These are phyloP conservation scores for Fusarium sp. DNA, from an alignment of 2,329 filamentous ascomycete genomes.

Conservation along the genomic window DNA sequence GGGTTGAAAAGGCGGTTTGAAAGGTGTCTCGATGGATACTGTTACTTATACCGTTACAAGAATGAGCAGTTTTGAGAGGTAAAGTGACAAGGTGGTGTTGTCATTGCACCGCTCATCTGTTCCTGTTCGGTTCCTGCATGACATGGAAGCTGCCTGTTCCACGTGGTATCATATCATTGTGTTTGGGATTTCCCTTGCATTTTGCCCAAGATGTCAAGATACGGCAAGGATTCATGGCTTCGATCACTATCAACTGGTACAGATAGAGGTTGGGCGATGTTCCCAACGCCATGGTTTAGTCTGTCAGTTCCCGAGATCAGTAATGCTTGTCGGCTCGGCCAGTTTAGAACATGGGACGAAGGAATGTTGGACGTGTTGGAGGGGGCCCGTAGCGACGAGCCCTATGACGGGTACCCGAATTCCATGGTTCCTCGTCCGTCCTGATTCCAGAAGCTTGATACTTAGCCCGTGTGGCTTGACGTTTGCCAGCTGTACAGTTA, in stretches of 20 bases:
- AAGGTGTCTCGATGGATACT: conserved; percentile 8
- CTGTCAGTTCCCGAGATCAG: conserved; percentile 47
- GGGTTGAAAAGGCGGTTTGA: conserved; percentile 14
- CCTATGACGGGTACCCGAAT: conserved; percentile 39
- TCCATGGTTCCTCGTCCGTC: conserved; percentile 12
- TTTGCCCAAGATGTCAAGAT: conserved; percentile 2
- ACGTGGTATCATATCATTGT: conserved; percentile 45
- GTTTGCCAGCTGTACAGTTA: conserved; percentile 15
- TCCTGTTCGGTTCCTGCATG: conserved; percentile 50
- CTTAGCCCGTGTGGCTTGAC: conserved; percentile 37
- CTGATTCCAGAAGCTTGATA: conserved; percentile 28
- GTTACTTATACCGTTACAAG: conserved; percentile 5
- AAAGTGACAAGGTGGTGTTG: conserved; percentile 22
- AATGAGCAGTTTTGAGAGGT: conserved; percentile 4
- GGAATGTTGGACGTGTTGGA: conserved; percentile 37
- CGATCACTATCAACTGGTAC: conserved; percentile 16
- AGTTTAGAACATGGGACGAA: conserved; percentile 36
- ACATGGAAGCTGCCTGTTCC: conserved; percentile 30
- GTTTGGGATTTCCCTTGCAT: conserved; percentile 18
- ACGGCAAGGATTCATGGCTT: conserved; percentile 28
- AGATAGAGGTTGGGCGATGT: conserved; percentile 9
- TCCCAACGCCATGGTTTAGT: conserved; percentile 39
- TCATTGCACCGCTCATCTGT: conserved; percentile 28
- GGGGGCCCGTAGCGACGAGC: conserved; percentile 39
- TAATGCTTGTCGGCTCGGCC: conserved; percentile 40